phyloP scores from a whole-genome alignment of 78 protist species.

The Dictyostelium citrinum region DNA sequence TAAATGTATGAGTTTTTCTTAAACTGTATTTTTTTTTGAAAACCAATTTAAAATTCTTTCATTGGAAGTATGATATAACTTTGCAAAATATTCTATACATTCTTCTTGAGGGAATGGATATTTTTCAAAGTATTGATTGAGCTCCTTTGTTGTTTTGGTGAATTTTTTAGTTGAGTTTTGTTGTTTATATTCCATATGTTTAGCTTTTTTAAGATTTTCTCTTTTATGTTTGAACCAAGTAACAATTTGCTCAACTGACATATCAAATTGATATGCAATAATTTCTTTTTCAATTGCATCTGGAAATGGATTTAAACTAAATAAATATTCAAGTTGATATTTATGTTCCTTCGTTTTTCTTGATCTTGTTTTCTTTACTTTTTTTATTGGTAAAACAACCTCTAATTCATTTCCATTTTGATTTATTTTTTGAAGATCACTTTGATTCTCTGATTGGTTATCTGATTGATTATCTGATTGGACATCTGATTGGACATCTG shows the following conservation, averaged over 20 bases:
- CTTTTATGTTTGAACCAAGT: constrained; percentile 8
- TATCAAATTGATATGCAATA: not conserved
- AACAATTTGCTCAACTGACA: not conserved
- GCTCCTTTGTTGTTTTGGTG: not conserved
- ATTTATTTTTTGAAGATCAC: not conserved
- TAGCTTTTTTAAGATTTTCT: not conserved
- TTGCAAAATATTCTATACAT: not conserved
- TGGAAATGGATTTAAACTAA: not conserved
- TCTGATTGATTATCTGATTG: not conserved
- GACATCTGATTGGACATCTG: too few species aligned
- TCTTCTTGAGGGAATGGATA: not conserved
- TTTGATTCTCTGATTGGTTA: not conserved
- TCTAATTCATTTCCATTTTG: too few species aligned
- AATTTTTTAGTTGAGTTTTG: not conserved
- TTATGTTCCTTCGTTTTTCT: not conserved
- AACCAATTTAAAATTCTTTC: not conserved
- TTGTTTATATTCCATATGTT: not conserved
- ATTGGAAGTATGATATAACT: not conserved
- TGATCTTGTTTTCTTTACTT: not conserved
- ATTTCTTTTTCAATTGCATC: not conserved
- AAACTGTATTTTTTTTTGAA: not conserved
- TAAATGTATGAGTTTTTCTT: not conserved
- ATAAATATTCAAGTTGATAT: not conserved
- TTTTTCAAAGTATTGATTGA: not conserved
- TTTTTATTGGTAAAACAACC: not conserved